phyloP scores from a whole-genome alignment of 2,329 filamentous ascomycete genomes.

The Colletotrichum sp. region DNA sequence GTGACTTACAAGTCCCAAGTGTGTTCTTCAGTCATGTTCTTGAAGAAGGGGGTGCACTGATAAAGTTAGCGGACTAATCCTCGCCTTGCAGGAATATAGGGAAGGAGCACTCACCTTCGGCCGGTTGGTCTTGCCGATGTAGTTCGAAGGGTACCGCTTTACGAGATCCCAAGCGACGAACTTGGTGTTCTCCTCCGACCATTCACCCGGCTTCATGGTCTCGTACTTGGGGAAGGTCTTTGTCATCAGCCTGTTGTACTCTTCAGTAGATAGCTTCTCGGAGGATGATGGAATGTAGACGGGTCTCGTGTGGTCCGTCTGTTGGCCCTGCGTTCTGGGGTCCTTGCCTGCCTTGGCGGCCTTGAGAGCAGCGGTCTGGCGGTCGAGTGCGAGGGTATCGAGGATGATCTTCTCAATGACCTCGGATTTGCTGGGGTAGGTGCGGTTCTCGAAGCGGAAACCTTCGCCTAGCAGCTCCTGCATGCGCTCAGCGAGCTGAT shows the following conservation, averaged over 20 bases:
- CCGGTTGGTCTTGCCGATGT: slow-evolving; percentile 58
- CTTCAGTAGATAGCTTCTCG: background rate
- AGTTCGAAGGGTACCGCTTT: slow-evolving; percentile 63
- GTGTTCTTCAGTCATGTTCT: slow-evolving; percentile 61
- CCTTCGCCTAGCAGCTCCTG: background rate
- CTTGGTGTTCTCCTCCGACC: slow-evolving; percentile 28
- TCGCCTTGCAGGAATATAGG: background rate
- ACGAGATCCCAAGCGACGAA: slow-evolving; percentile 62
- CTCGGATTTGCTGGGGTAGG: background rate
- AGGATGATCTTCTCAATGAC: background rate
- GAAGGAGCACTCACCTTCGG: slow-evolving; percentile 43
- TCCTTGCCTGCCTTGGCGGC: background rate
- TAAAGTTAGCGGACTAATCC: background rate
- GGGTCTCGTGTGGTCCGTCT: background rate
- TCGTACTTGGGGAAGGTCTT: slow-evolving; percentile 11
- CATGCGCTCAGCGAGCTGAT: background rate
- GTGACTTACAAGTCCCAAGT: slow-evolving; percentile 78
- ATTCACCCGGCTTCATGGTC: slow-evolving; percentile 4
- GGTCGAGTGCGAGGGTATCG: slow-evolving; percentile 3
- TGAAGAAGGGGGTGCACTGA: slow-evolving; percentile 58
- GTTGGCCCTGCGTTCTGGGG: background rate
- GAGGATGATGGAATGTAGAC: slow-evolving; percentile 2
- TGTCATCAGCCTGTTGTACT: background rate
- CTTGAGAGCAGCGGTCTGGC: background rate
- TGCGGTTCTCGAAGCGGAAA: background rate